phyloP scores from a whole-genome alignment of 2,329 filamentous ascomycete genomes.

The Cladophialophora bantiana region DNA sequence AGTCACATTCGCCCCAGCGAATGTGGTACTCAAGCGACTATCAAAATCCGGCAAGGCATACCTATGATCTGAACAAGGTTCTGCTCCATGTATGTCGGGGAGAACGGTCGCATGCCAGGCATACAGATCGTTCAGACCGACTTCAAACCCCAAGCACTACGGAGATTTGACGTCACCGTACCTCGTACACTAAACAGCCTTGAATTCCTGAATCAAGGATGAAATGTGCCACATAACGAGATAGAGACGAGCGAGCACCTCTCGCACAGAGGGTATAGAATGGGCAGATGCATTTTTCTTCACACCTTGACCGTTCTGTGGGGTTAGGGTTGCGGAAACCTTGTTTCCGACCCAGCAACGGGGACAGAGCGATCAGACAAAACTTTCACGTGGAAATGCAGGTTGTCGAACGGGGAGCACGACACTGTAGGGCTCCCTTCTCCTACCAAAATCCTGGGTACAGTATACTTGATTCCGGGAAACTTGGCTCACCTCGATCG shows the following conservation, averaged over 20 bases:
- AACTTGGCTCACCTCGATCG: slow-evolving; percentile 2
- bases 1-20: not conserved
- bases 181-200: not conserved
- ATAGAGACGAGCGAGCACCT: not conserved
- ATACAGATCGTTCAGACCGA: not conserved
- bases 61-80: not conserved
- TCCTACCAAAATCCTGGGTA: slow-evolving; percentile 4
- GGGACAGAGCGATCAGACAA: not conserved
- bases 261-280: slow-evolving; percentile 10
- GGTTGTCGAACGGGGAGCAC: slow-evolving; percentile 10
- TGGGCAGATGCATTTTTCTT: not conserved
- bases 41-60: not conserved
- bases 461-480: not conserved
- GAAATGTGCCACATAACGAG: not conserved
- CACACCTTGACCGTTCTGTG: not conserved
- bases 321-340: not conserved
- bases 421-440: slow-evolving; percentile 8
- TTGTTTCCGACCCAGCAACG: not conserved
- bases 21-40: not conserved
- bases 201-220: not conserved
- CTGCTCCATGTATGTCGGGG: not conserved
- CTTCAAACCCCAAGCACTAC: not conserved
- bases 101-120: not conserved
- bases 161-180: slow-evolving; percentile 2
- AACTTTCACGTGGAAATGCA: slow-evolving; percentile 15